Percentiles rank a stretch among this genome's conserved stretches.
Evolutionary conservation across 169 alveolate species (phyloP).

Genomic region (Eimeria tenella): DNA sequence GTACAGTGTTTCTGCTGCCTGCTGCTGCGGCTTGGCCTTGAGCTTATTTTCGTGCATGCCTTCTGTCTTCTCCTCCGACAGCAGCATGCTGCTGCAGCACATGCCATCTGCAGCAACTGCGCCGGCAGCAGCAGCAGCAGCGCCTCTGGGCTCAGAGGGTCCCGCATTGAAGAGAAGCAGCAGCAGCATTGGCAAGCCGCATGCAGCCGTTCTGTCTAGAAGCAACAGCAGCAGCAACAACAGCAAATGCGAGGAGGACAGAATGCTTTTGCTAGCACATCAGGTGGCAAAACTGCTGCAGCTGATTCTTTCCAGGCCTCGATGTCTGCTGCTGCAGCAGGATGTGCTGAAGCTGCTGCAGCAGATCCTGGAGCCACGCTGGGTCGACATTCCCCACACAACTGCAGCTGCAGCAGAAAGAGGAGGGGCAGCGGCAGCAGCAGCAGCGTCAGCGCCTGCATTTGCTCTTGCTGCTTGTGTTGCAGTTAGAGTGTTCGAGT

Average conservation of each 20-base stretch:
- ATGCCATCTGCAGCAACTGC: conserved; percentile 46
- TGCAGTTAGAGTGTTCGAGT: conserved; percentile 53
- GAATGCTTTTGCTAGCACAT: background rate
- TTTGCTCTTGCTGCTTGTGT: conserved; percentile 70
- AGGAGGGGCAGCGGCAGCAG: conserved; percentile 55
- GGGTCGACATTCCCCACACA: background rate
- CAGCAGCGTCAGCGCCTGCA: conserved; percentile 14
- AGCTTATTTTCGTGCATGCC: conserved; percentile 11
- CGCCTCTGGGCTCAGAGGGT: background rate
- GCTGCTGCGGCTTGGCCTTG: conserved; percentile 53
- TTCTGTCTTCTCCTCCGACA: conserved; percentile 11
- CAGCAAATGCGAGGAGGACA: conserved; percentile 31
- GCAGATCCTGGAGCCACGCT: conserved; percentile 58
- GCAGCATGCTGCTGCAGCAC: conserved; percentile 13
- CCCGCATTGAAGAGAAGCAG: background rate
- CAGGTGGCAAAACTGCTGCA: conserved; percentile 54
- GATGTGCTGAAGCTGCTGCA: conserved; percentile 53
- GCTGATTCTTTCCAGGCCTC: conserved; percentile 21
- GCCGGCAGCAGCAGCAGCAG: conserved; percentile 3
- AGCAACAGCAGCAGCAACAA: conserved; percentile 56
- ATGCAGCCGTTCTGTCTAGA: background rate
- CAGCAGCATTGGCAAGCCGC: conserved; percentile 15
- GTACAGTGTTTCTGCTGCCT: conserved; percentile 22
- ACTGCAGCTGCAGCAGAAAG: conserved; percentile 23
- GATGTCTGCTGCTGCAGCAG: conserved; percentile 59